Conservation (phyloP, 352 stramenopile species). For the Globisporangium heterothallicum region DNA sequence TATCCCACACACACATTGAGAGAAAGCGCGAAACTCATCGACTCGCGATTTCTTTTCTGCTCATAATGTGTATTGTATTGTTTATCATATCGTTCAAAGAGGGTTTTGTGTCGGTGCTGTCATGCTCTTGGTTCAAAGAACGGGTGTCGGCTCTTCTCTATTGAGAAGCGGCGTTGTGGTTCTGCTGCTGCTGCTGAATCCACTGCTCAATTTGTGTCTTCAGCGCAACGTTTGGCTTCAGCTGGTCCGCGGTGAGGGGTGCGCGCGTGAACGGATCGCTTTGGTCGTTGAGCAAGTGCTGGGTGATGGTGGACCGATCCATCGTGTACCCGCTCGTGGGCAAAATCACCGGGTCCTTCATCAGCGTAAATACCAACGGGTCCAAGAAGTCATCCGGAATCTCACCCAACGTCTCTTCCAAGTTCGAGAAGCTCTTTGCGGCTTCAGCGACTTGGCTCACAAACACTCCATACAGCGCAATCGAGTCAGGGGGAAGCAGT, state of each 20-base stretch:
- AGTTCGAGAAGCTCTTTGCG: conserved; percentile 35
- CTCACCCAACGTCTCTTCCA: conserved; percentile 85
- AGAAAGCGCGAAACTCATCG: too few species aligned
- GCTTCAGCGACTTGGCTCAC: conserved; percentile 45
- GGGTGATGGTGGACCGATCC: conserved; percentile 93
- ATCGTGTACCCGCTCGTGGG: conserved; percentile 88
- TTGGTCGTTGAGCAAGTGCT: conserved; percentile 96
- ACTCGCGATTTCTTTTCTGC: too few species aligned
- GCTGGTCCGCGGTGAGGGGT: conserved; percentile 67
- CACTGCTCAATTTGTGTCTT: conserved; percentile 68
- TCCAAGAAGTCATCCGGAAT: conserved; percentile 97
- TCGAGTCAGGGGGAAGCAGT: conserved; percentile 34
- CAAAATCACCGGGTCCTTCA: conserved; percentile 94
- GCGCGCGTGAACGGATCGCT: conserved; percentile 97
- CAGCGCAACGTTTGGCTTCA: conserved; percentile 53
- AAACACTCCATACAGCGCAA: conserved; percentile 56
- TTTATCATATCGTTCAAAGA: too few species aligned
- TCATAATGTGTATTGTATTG: too few species aligned
- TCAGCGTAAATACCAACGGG: conserved; percentile 92
- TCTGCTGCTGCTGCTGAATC: conserved; percentile 32
- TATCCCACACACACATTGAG: too few species aligned
- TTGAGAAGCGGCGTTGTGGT: conserved; percentile 8
- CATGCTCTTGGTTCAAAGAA: background rate
- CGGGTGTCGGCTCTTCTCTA: background rate
- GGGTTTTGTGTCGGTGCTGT: too few species aligned